A percentile compares a stretch with the other conserved stretches of the same genome.
These are phyloP conservation scores for Hordeum pubiflorum DNA, from an alignment of 202 grass and related monocot species.

Conservation along the genomic window DNA sequence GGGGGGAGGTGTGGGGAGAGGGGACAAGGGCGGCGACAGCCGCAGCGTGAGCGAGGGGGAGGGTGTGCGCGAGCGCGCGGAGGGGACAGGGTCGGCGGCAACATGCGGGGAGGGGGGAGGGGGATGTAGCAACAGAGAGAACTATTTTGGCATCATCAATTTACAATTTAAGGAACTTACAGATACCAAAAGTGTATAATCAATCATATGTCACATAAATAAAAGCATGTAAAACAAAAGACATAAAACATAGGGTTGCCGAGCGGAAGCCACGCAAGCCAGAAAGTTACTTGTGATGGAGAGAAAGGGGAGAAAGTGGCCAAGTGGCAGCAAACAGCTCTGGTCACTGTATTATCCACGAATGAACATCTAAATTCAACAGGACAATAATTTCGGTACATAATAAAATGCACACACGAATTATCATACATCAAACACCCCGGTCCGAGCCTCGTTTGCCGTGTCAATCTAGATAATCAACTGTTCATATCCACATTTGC, in stretches of 20 bases:
- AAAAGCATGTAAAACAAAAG: neutral
- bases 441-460: neutral
- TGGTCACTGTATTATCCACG: neutral
- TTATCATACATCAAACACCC: neutral
- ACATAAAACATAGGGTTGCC: neutral
- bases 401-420: neutral
- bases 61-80: no score
- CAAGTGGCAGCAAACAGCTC: neutral
- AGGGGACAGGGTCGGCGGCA: no score
- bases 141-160: neutral
- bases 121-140: no score
- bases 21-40: no score
- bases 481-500: neutral
- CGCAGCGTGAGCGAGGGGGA: no score
- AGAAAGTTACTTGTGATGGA: neutral
- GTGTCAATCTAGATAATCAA: neutral
- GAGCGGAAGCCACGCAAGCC: neutral
- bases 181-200: neutral
- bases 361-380: neutral
- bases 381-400: neutral
- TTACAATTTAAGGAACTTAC: neutral
- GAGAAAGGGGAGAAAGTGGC: neutral
- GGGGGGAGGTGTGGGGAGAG: no score
- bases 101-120: no score
- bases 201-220: neutral